phyloP scores from a whole-genome alignment of 2,329 filamentous ascomycete genomes.

The Diaporthe eres region DNA sequence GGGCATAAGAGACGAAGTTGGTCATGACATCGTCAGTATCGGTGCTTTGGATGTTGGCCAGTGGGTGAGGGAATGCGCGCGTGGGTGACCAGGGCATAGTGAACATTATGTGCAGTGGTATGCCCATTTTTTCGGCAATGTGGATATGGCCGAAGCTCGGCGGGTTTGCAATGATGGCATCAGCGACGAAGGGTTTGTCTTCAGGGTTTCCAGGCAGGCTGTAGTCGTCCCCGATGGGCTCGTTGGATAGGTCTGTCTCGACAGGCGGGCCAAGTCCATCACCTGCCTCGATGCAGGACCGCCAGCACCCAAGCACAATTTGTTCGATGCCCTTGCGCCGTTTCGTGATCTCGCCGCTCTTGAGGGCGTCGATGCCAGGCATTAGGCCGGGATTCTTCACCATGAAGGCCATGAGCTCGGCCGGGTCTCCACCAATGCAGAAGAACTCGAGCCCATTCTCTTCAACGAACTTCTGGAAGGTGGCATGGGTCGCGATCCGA shows the following conservation, averaged over 20 bases:
- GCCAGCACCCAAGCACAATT: conserved; percentile 89
- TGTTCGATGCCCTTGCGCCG: conserved; percentile 81
- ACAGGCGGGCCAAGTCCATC: conserved; percentile 71
- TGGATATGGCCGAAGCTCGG: conserved; percentile 84
- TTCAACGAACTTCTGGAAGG: conserved; percentile 77
- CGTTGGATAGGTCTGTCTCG: conserved; percentile 61
- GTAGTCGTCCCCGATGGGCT: conserved; percentile 65
- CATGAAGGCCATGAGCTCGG: conserved; percentile 89
- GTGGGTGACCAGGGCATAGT: conserved; percentile 96
- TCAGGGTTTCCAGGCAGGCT: conserved; percentile 57
- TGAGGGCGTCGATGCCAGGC: conserved; percentile 83
- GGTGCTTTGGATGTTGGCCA: conserved; percentile 84
- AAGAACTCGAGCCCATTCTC: conserved; percentile 83
- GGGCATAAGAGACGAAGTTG: conserved; percentile 86
- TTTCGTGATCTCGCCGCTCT: conserved; percentile 82
- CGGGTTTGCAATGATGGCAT: conserved; percentile 84
- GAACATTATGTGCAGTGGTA: conserved; percentile 89
- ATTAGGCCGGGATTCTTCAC: conserved; percentile 90
- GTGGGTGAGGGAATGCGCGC: conserved; percentile 85
- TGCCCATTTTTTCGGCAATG: conserved; percentile 80
- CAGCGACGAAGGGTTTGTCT: conserved; percentile 81
- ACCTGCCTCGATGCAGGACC: conserved; percentile 85
- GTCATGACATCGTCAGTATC: conserved; percentile 83
- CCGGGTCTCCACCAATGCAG: conserved; percentile 81
- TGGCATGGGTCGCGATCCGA: conserved; percentile 79